Conservation (phyloP, 805 yeast species). For the Torulaspora maleeae region DNA sequence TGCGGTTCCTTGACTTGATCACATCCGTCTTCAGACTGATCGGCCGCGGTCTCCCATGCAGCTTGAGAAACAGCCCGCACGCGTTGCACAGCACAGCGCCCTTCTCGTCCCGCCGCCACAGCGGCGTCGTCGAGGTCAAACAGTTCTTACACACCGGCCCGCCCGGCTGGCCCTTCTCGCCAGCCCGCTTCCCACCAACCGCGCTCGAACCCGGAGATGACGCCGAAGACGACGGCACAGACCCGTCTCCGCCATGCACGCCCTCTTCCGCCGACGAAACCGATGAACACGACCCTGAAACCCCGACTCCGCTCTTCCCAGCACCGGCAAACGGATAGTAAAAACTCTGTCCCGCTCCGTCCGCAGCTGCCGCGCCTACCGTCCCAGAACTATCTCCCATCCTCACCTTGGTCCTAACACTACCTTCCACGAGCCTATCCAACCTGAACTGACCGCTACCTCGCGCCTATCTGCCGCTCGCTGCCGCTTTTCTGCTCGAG, state of each 20-base stretch:
- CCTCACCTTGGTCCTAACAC: too few species aligned
- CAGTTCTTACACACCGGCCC: slow-evolving; percentile 84
- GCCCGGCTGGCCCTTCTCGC: slow-evolving; percentile 1
- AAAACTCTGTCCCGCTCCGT: neutral
- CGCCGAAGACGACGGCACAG: slow-evolving; percentile 7
- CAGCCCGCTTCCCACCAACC: neutral
- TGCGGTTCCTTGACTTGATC: slow-evolving; percentile 84
- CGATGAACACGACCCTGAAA: slow-evolving; percentile 4
- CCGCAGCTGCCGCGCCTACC: neutral
- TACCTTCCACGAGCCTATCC: neutral
- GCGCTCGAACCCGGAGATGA: slow-evolving; percentile 3
- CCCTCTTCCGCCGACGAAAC: slow-evolving; percentile 1
- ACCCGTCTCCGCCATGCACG: neutral
- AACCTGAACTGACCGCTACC: neutral
- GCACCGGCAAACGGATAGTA: slow-evolving; percentile 2
- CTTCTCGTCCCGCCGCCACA: slow-evolving; percentile 92
- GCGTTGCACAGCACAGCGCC: slow-evolving; percentile 92
- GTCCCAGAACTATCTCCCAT: neutral
- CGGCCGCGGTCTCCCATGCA: slow-evolving; percentile 91
- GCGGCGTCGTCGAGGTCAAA: slow-evolving; percentile 86
- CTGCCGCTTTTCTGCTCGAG: neutral
- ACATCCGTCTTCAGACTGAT: slow-evolving; percentile 87
- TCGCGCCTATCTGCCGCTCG: neutral
- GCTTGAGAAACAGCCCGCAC: slow-evolving; percentile 81
- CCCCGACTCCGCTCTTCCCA: slow-evolving; percentile 5